phyloP scores from a whole-genome alignment of 2,329 filamentous ascomycete genomes.

The Fusarium sp. region DNA sequence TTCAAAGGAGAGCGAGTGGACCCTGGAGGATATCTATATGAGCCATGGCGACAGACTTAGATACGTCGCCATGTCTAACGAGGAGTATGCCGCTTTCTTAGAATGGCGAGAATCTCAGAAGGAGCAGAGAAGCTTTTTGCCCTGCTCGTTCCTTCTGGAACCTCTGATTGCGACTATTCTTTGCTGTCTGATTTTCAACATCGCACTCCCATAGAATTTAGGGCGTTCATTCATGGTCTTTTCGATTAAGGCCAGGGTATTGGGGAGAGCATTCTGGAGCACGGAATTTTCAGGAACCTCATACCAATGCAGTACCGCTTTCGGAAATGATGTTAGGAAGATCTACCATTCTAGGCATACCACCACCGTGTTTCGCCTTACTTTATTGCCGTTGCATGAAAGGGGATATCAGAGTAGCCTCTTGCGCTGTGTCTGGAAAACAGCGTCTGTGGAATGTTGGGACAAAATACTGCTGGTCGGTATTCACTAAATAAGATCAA shows the following conservation, averaged over 20 bases:
- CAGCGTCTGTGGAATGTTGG: accelerated
- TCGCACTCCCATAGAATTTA: neutral
- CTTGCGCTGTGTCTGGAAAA: neutral
- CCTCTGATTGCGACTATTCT: neutral
- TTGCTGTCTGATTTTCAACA: neutral
- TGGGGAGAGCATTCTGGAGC: accelerated
- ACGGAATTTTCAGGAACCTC: accelerated
- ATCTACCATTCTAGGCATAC: neutral
- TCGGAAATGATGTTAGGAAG: neutral
- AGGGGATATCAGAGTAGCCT: too few relatives aligned
- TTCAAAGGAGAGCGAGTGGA: accelerated
- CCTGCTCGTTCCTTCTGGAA: accelerated
- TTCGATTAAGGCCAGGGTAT: neutral
- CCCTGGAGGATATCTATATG: neutral
- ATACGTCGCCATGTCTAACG: neutral
- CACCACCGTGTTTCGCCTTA: too few relatives aligned
- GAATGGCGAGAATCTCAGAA: neutral
- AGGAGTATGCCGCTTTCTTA: neutral
- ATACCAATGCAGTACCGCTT: too few relatives aligned
- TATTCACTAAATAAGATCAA: too few relatives aligned
- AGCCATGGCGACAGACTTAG: neutral
- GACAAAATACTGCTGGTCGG: accelerated
- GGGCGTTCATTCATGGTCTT: too few relatives aligned
- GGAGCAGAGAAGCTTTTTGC: accelerated
- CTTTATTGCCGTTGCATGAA: too few relatives aligned